These are phyloP conservation scores for Pseudocercospora crystallina DNA, from an alignment of 2,329 filamentous ascomycete genomes.

Conservation along the genomic window DNA sequence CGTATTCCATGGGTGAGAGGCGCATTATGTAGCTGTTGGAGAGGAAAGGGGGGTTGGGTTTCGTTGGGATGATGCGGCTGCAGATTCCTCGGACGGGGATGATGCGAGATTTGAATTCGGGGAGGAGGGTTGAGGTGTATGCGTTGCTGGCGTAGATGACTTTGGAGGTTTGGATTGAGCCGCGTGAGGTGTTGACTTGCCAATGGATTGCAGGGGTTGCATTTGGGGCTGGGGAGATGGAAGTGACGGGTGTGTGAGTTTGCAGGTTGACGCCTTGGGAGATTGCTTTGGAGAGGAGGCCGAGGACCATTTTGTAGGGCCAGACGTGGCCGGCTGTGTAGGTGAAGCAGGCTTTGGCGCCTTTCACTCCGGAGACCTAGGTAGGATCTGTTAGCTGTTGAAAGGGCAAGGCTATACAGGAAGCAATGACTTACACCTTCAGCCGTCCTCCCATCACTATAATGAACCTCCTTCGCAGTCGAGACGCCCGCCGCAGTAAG, in stretches of 20 bases:
- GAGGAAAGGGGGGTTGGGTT: conserved; percentile 24
- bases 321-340: conserved; percentile 52
- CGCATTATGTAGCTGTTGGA: conserved; percentile 30
- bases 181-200: conserved; percentile 25
- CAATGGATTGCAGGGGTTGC: conserved; percentile 1
- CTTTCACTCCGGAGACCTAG: conserved; percentile 40
- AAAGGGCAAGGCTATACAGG: neutral
- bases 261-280: conserved; percentile 66
- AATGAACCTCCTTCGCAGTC: conserved; percentile 33
- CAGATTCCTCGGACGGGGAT: conserved; percentile 46
- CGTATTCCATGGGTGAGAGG: conserved; percentile 24
- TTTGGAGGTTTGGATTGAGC: conserved; percentile 31
- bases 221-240: conserved; percentile 68
- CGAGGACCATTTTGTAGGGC: conserved; percentile 33
- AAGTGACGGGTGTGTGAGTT: conserved; percentile 68
- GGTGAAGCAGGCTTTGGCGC: conserved; percentile 36
- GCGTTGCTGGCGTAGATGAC: conserved; percentile 35
- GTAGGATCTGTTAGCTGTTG: neutral
- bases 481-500: conserved; percentile 32
- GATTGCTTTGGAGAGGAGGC: conserved; percentile 25
- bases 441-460: conserved; percentile 29
- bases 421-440: conserved; percentile 27
- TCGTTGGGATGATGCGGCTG: conserved; percentile 38
- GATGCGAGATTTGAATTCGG: conserved; percentile 36
- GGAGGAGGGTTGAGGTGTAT: conserved; percentile 32